A percentile compares a stretch with the other conserved stretches of the same genome.
These are phyloP conservation scores for Oenanthe javanica DNA, from an alignment of 140 eudicot species.

Conservation along the genomic window DNA sequence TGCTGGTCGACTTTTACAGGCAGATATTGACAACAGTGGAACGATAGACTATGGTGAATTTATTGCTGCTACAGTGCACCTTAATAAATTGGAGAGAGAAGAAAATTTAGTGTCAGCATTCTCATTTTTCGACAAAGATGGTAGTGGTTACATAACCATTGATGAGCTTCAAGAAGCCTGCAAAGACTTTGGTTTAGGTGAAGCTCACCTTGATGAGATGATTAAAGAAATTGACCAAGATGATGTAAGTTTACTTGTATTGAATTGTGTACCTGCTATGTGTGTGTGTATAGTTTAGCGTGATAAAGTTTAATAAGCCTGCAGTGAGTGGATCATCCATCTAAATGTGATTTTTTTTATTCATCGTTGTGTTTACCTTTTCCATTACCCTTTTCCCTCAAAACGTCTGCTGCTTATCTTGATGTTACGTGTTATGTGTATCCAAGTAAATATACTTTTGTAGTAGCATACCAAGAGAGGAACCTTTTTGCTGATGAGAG, in stretches of 20 bases:
- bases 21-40: constrained; percentile 82
- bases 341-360: background rate
- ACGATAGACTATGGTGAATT: constrained; percentile 84
- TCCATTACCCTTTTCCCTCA: background rate
- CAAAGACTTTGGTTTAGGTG: constrained; percentile 68
- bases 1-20: constrained; percentile 29
- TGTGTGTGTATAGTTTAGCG: background rate
- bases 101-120: constrained; percentile 77
- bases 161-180: constrained; percentile 88
- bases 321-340: background rate
- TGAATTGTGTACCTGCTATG: background rate
- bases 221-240: constrained; percentile 74
- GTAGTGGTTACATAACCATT: constrained; percentile 80
- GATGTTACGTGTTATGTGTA: background rate
- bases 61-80: constrained; percentile 81
- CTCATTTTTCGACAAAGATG: constrained; percentile 79
- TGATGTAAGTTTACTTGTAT: constrained; percentile 42
- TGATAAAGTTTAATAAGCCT: background rate
- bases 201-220: constrained; percentile 62
- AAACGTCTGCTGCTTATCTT: background rate
- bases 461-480: background rate
- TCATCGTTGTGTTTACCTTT: background rate
- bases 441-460: background rate
- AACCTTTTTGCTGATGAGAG: background rate
- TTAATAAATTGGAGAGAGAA: constrained; percentile 78